Conservation (phyloP, 2,329 filamentous ascomycete species). For the Sclerotinia glacialis region DNA sequence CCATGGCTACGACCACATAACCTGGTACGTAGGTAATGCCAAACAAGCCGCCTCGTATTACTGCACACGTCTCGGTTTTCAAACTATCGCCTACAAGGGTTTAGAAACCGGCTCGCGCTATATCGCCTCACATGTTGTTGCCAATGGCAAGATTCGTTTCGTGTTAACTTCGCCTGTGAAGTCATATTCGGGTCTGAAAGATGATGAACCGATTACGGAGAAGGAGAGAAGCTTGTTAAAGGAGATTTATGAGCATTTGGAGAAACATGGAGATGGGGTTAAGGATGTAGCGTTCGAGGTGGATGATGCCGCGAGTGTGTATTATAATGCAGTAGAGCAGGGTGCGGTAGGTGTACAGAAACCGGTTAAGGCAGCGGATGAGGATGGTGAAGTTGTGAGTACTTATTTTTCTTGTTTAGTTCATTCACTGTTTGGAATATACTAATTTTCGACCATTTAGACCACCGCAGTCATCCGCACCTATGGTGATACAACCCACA, state of each 20-base stretch:
- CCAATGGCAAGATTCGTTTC: conserved; percentile 73
- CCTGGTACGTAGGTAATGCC: conserved; percentile 96
- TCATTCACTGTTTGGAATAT: too few species aligned
- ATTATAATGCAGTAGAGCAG: conserved; percentile 65
- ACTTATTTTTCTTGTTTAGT: not conserved
- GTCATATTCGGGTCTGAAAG: conserved; percentile 52
- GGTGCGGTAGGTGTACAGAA: conserved; percentile 61
- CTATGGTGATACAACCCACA: conserved; percentile 94
- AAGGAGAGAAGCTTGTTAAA: conserved; percentile 64
- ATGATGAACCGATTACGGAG: conserved; percentile 58
- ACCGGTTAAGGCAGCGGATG: conserved; percentile 55
- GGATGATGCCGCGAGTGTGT: conserved; percentile 81
- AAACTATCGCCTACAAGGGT: conserved; percentile 76
- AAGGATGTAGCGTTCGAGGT: conserved; percentile 96
- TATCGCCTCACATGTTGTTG: conserved; percentile 79
- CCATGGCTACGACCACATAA: conserved; percentile 86
- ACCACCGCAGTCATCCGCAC: conserved; percentile 79
- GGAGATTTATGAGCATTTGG: conserved; percentile 79
- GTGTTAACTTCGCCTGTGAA: conserved; percentile 81
- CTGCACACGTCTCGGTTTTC: conserved; percentile 82
- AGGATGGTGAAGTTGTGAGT: conserved; percentile 48
- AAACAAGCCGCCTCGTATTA: conserved; percentile 94
- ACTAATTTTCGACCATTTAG: not conserved
- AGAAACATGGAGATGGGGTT: conserved; percentile 87
- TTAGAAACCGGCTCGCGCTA: conserved; percentile 83